These are phyloP conservation scores for Apiotrichum porosum DNA, from an alignment of 1,284 basidiomycete species.

Conservation along the genomic window DNA sequence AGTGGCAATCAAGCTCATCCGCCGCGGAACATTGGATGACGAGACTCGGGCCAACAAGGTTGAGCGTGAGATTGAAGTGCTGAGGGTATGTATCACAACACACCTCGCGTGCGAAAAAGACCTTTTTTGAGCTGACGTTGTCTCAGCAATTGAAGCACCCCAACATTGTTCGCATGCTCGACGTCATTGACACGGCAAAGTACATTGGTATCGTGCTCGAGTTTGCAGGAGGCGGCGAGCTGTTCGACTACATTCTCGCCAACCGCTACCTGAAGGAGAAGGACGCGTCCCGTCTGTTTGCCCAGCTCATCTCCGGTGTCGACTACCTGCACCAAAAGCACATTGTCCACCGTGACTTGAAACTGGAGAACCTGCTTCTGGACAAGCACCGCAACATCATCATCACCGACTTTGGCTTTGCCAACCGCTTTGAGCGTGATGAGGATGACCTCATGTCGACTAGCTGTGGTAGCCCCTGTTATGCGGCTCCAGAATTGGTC, in stretches of 20 bases:
- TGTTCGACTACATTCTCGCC: conserved; percentile 98
- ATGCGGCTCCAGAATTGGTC: conserved; percentile 98
- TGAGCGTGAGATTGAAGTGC: conserved; percentile 93
- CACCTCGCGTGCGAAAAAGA: too few species aligned
- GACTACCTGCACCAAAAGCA: conserved; percentile 99
- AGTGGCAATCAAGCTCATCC: conserved; percentile 98
- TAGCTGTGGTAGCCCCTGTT: conserved; percentile 94
- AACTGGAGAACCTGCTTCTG: conserved; percentile 94
- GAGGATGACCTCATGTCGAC: conserved; percentile 97
- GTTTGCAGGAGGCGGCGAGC: conserved; percentile 92
- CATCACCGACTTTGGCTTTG: conserved; percentile 99
- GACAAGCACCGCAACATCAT: conserved; percentile 98
- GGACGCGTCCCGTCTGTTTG: conserved; percentile 93
- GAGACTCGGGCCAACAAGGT: conserved; percentile 88
- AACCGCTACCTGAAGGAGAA: conserved; percentile 94
- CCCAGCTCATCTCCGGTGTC: conserved; percentile 96
- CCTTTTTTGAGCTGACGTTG: too few species aligned
- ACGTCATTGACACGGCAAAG: conserved; percentile 98
- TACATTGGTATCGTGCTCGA: conserved; percentile 99
- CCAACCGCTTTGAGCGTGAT: conserved; percentile 90
- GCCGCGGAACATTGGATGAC: conserved; percentile 85
- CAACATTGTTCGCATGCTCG: conserved; percentile 96
- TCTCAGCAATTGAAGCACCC: conserved; percentile 93
- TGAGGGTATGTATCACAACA: conserved; percentile 69
- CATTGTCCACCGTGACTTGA: conserved; percentile 98